Percentiles rank a stretch among this genome's conserved stretches.
Conservation (phyloP, 139 green algal species). For the Chlorella vulgaris region DNA sequence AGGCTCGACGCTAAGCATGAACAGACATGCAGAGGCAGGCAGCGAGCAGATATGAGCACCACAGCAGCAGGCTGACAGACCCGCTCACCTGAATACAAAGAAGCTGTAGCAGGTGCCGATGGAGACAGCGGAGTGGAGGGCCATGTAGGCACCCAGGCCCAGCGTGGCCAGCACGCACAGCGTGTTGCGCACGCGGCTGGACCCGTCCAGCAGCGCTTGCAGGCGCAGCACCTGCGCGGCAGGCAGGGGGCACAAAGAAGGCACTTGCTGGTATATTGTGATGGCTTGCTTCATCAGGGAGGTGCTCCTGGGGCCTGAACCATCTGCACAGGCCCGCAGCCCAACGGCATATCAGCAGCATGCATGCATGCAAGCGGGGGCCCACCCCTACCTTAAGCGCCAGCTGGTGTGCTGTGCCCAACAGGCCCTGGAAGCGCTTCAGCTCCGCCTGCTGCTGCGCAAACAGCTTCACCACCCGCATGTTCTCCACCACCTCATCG, state of each 20-base stretch:
- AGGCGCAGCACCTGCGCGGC: constrained; percentile 2
- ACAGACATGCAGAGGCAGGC: neutral
- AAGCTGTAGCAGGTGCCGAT: constrained; percentile 42
- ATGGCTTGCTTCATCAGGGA: too few species aligned
- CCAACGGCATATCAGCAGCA: too few species aligned
- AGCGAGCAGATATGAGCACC: too few species aligned
- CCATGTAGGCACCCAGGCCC: constrained; percentile 39
- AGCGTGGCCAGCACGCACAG: constrained; percentile 46
- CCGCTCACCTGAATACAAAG: constrained; percentile 42
- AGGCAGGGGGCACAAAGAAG: neutral
- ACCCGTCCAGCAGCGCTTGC: constrained; percentile 37
- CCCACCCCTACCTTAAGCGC: neutral
- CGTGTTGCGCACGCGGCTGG: constrained; percentile 42
- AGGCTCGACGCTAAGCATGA: too few species aligned
- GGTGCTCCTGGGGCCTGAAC: too few species aligned
- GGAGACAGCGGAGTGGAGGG: constrained; percentile 19
- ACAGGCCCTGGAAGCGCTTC: constrained; percentile 25
- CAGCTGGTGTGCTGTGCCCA: constrained; percentile 12
- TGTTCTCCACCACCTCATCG: constrained; percentile 46
- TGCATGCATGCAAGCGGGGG: too few species aligned
- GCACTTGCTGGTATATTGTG: too few species aligned
- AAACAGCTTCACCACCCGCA: constrained; percentile 39
- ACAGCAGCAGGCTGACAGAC: too few species aligned
- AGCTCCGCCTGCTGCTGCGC: constrained; percentile 32
- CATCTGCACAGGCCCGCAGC: too few species aligned